Evolutionary conservation across 2,329 filamentous ascomycete genomes (phyloP).

Genomic region (Ramularia endophylla): DNA sequence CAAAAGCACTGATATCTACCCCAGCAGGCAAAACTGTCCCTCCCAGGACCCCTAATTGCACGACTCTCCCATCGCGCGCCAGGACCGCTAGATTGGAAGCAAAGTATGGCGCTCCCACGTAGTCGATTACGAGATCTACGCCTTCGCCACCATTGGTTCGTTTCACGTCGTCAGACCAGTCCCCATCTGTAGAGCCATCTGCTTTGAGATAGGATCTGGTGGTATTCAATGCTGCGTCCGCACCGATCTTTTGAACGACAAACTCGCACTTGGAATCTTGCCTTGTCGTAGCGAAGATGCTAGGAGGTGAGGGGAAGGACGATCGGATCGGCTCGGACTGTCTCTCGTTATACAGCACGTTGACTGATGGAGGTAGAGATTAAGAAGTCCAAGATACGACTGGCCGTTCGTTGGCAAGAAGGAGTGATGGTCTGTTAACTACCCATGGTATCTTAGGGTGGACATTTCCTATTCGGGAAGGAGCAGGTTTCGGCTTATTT

Average conservation of each 20-base stretch:
- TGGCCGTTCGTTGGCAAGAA: too few species aligned
- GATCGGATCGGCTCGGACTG: too few species aligned
- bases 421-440: too few species aligned
- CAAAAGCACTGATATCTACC: constrained; percentile 10
- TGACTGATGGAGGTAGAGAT: too few species aligned
- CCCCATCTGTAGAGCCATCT: constrained; percentile 9
- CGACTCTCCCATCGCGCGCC: constrained; percentile 10
- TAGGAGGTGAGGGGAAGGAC: constrained; percentile 3
- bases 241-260: constrained; percentile 10
- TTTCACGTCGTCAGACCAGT: constrained; percentile 12
- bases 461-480: too few species aligned
- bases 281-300: constrained; percentile 10
- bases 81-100: constrained; percentile 11
- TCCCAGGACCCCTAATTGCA: constrained; percentile 11
- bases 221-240: constrained; percentile 13
- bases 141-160: constrained; percentile 9
- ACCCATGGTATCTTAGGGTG: too few species aligned
- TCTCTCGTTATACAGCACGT: too few species aligned
- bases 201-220: constrained; percentile 10
- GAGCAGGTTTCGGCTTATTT: too few species aligned
- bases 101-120: constrained; percentile 14
- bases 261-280: constrained; percentile 14
- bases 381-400: too few species aligned
- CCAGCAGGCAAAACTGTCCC: constrained; percentile 10
- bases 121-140: constrained; percentile 15